A percentile compares a stretch with the other conserved stretches of the same genome.
phyloP scores from a whole-genome alignment of 257 asterid species.

The Jaltomata sinuosa region DNA sequence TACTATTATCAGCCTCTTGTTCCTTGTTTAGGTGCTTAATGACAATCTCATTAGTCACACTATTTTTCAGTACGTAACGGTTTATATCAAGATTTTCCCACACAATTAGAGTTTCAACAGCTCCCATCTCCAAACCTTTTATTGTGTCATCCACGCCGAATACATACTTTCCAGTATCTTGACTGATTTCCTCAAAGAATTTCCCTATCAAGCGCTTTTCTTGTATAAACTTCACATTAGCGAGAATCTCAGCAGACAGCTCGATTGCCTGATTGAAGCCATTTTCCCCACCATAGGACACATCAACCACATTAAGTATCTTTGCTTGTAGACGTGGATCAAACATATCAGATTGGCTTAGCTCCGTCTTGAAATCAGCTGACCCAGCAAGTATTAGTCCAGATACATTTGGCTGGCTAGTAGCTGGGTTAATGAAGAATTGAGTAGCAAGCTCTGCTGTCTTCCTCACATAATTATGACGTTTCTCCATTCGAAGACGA shows the following conservation, averaged over 20 bases:
- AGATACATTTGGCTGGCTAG: constrained; percentile 37
- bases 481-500: constrained; percentile 44
- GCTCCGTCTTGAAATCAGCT: constrained; percentile 40
- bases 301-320: constrained; percentile 40
- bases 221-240: constrained; percentile 40
- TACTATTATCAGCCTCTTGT: constrained; percentile 25
- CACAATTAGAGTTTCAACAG: constrained; percentile 34
- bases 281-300: constrained; percentile 41
- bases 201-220: constrained; percentile 39
- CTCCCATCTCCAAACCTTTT: constrained; percentile 40
- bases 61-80: constrained; percentile 19
- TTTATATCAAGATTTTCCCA: constrained; percentile 44
- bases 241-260: constrained; percentile 32
- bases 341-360: constrained; percentile 42
- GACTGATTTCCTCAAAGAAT: constrained; percentile 43
- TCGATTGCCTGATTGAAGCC: constrained; percentile 43
- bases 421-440: constrained; percentile 35
- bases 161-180: constrained; percentile 37
- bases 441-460: constrained; percentile 45
- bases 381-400: constrained; percentile 40
- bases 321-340: constrained; percentile 38
- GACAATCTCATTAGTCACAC: constrained; percentile 14
- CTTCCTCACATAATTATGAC: constrained; percentile 38
- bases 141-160: constrained; percentile 42
- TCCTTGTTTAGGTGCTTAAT: constrained; percentile 33